phyloP scores from a whole-genome alignment of 2,329 filamentous ascomycete species.

The Calonectria naviculata region DNA sequence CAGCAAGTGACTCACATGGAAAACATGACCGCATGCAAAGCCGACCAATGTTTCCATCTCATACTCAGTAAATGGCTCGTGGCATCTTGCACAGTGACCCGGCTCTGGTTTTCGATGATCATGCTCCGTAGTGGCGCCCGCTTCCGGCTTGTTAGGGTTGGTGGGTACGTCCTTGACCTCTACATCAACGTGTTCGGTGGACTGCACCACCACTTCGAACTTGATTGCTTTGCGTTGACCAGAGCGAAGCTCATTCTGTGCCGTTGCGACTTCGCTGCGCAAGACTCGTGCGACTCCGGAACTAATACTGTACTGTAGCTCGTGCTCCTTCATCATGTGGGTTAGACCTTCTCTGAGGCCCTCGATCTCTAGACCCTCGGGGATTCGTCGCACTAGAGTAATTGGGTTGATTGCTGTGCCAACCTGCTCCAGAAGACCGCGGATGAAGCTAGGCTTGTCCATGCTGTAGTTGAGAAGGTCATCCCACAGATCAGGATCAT shows the following conservation, averaged over 20 bases:
- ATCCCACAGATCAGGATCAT: slow-evolving; percentile 93
- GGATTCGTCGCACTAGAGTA: slow-evolving; percentile 88
- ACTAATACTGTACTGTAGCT: slow-evolving; percentile 93
- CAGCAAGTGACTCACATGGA: slow-evolving; percentile 80
- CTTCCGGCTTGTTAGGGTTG: slow-evolving; percentile 35
- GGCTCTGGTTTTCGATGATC: slow-evolving; percentile 52
- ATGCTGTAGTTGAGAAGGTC: slow-evolving; percentile 95
- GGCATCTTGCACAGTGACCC: slow-evolving; percentile 70
- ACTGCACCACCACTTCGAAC: slow-evolving; percentile 76
- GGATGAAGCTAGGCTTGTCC: slow-evolving; percentile 97
- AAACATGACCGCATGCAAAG: slow-evolving; percentile 86
- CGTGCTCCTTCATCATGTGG: slow-evolving; percentile 94
- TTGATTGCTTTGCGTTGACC: slow-evolving; percentile 89
- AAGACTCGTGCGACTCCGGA: slow-evolving; percentile 89
- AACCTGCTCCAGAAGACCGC: slow-evolving; percentile 90
- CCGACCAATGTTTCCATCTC: slow-evolving; percentile 81
- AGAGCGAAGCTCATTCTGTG: slow-evolving; percentile 82
- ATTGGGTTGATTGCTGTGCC: slow-evolving; percentile 95
- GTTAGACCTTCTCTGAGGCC: slow-evolving; percentile 89
- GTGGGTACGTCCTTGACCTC: slow-evolving; percentile 53
- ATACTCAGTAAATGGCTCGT: slow-evolving; percentile 66
- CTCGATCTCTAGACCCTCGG: slow-evolving; percentile 91
- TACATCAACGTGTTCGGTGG: slow-evolving; percentile 55
- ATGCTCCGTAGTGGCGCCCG: slow-evolving; percentile 33
- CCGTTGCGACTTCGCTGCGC: slow-evolving; percentile 85